phyloP scores from a whole-genome alignment of 1,284 basidiomycete genomes.

The Fomitopsis schrenkii region DNA sequence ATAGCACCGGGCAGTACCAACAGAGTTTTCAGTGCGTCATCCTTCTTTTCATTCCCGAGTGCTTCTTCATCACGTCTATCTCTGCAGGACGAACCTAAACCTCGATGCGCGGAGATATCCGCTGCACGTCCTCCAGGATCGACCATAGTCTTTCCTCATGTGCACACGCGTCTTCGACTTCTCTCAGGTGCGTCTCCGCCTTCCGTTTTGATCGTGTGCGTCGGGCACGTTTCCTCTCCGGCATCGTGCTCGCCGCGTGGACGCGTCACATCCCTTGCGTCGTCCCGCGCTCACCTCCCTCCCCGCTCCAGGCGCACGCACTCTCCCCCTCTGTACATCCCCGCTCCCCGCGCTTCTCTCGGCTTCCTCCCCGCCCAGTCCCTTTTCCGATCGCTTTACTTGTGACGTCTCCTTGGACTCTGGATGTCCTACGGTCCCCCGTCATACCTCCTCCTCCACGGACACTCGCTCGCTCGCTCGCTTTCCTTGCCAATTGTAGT shows the following conservation, averaged over 20 bases:
- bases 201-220: too few species aligned
- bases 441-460: neutral
- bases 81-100: neutral
- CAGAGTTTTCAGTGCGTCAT: slow-evolving; percentile 10
- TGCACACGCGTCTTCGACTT: too few species aligned
- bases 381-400: neutral
- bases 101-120: neutral
- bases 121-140: neutral
- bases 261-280: too few species aligned
- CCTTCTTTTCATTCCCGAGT: neutral
- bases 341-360: neutral
- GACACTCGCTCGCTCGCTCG: too few species aligned
- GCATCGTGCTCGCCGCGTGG: too few species aligned
- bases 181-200: too few species aligned
- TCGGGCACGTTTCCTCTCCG: too few species aligned
- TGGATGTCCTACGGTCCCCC: neutral
- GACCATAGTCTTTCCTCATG: too few species aligned
- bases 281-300: too few species aligned
- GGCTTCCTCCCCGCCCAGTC: neutral
- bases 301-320: too few species aligned
- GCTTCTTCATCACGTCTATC: neutral
- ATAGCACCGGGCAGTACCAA: slow-evolving; percentile 54
- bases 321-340: neutral
- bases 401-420: neutral
- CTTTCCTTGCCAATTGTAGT: too few species aligned